Evolutionary conservation across 805 yeast species (phyloP).

Genomic region (Saccharomycopsis sp.): DNA sequence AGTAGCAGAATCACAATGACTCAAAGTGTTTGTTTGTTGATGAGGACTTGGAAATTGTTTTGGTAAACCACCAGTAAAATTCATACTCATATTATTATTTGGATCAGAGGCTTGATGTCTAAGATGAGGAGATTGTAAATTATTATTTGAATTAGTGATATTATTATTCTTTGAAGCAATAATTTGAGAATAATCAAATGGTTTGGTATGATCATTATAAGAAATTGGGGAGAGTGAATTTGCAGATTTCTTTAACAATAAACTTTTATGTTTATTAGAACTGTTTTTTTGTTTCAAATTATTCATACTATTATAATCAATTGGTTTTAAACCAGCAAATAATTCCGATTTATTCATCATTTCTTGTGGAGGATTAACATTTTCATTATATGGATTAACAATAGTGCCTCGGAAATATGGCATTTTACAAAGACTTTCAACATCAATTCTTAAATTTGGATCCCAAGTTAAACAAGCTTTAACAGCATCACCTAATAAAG

Average conservation of each 20-base stretch:
- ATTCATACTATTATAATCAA: not conserved
- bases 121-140: not conserved
- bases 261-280: slow-evolving; percentile 1
- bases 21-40: not conserved
- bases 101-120: not conserved
- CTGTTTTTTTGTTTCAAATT: not conserved
- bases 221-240: too few relatives aligned
- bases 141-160: slow-evolving; percentile 8
- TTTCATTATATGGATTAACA: slow-evolving; percentile 13
- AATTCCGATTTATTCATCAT: slow-evolving; percentile 3
- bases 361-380: slow-evolving; percentile 44
- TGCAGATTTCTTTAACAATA: slow-evolving; percentile 7
- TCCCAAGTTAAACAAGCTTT: slow-evolving; percentile 65
- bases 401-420: slow-evolving; percentile 44
- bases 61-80: too few relatives aligned
- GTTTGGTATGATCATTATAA: too few relatives aligned
- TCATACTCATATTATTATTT: too few relatives aligned
- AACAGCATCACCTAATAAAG: slow-evolving; percentile 30
- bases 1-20: slow-evolving; percentile 10
- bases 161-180: too few relatives aligned
- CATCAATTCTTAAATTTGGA: slow-evolving; percentile 54
- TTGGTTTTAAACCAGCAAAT: slow-evolving; percentile 4
- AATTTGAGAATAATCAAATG: too few relatives aligned
- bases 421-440: slow-evolving; percentile 36
- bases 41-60: too few relatives aligned